Base-by-base conservation (phyloP, 2,329 filamentous ascomycete species). In the Diaporthe velutina region DNA sequence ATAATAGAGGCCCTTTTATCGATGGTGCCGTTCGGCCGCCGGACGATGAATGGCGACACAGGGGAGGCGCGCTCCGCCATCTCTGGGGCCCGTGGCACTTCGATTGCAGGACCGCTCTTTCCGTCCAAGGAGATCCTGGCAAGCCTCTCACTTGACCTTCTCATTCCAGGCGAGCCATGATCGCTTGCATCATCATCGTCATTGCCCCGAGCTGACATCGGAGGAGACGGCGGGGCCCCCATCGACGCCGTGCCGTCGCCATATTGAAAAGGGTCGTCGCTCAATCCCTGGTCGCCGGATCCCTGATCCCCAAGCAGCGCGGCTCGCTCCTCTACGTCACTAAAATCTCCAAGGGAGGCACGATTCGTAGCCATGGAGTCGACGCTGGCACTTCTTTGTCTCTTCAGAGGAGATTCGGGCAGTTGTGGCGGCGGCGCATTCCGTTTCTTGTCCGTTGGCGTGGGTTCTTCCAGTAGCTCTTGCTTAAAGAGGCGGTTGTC, bases 401-500 rank as follows among this genome's bases (percentile, higher is more conserved):
- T 50, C 52, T 76, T 76, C 4, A 70, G 55, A 1, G 71, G 67
- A 45, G 75, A 74, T 8, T 61, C 67, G 17, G 74, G 71, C 38
- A 55, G 30, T 28, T 68, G 54, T 9, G 70, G 52, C 13, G 76
- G 54, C 13, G 70, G 52, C 13, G 76, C 74, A 64, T 75, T 77
- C 12, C 76, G 77, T 71, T 82, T 82, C 74, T 76, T 79, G 28
- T 80, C 80, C 15, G 76, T 75, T 15, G 77, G 77, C 28, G 74
- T 77, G 58, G 79, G 77, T 48, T 81, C 78, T 52, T 81, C 79
- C 4, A 76, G 42, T 22, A 81, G 61, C 68, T 84, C 82, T 73
- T 82, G 80, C 75, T 81, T 82, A 28, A 83, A 83, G 48, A 79
- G 76, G 1, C 81, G 79, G 71, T 84, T 84, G 75, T 84, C 83